A percentile compares a stretch with the other conserved stretches of the same genome.
These are phyloP conservation scores for Mitragyna speciosa DNA, from an alignment of 257 asterid species.

Conservation along the genomic window DNA sequence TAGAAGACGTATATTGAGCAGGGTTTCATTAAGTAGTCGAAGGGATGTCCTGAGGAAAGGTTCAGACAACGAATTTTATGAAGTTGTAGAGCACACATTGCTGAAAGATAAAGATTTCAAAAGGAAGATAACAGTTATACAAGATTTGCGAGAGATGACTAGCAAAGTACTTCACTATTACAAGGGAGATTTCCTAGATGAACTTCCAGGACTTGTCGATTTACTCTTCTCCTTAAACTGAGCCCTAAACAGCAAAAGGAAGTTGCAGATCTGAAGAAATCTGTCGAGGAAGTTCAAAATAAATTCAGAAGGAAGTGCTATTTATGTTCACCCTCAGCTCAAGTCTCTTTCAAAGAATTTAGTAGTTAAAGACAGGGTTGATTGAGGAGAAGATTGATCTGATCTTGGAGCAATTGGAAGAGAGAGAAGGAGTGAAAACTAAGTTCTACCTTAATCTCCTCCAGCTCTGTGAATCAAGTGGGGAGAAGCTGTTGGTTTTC, in stretches of 20 bases:
- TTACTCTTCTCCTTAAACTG: constrained; percentile 74
- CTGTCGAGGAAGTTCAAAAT: constrained; percentile 64
- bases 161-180: constrained; percentile 80
- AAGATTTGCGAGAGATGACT: constrained; percentile 92
- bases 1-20: constrained; percentile 80
- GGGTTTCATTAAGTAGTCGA: constrained; percentile 49
- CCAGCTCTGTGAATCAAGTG: constrained; percentile 74
- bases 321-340: constrained; percentile 78
- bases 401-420: constrained; percentile 54
- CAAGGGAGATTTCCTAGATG: constrained; percentile 92
- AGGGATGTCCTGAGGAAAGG: constrained; percentile 53
- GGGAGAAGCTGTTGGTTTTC: constrained; percentile 78
- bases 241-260: constrained; percentile 56
- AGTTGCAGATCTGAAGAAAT: constrained; percentile 46
- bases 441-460: constrained; percentile 85
- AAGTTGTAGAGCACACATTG: constrained; percentile 71
- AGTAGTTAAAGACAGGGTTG: constrained; percentile 69
- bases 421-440: constrained; percentile 76
- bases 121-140: constrained; percentile 73
- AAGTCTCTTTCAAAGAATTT: constrained; percentile 59
- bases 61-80: constrained; percentile 72
- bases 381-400: constrained; percentile 67
- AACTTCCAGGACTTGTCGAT: constrained; percentile 91
- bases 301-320: constrained; percentile 88
- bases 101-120: constrained; percentile 64